Conservation (phyloP, 495 filamentous ascomycete species). For the Penicillium canescens region DNA sequence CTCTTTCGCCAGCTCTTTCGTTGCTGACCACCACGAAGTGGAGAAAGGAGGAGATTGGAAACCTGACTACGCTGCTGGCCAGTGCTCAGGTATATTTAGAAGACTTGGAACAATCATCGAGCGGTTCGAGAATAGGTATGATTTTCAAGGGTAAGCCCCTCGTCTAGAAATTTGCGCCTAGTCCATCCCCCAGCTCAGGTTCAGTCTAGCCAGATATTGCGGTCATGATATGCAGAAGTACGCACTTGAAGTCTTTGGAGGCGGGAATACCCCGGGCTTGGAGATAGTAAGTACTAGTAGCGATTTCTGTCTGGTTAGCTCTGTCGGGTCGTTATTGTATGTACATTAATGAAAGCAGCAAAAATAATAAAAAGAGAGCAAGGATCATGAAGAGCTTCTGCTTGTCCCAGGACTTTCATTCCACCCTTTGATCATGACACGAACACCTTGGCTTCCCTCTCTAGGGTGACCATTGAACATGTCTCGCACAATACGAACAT, state of each 20-base stretch:
- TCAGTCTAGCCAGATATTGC: neutral
- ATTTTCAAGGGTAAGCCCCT: neutral
- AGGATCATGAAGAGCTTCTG: too few species aligned
- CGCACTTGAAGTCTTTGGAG: too few species aligned
- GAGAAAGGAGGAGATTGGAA: constrained; percentile 4
- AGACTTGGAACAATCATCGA: neutral
- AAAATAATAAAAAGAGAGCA: too few species aligned
- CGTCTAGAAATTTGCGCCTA: neutral
- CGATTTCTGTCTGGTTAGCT: too few species aligned
- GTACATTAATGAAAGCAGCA: too few species aligned
- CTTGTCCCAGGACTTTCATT: neutral
- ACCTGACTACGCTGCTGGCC: neutral
- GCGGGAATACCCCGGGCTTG: too few species aligned
- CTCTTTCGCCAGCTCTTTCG: neutral
- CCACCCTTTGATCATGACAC: constrained; percentile 6
- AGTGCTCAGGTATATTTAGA: neutral
- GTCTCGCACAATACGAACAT: constrained; percentile 24
- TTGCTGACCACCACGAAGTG: neutral
- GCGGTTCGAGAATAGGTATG: neutral
- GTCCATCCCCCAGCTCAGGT: neutral
- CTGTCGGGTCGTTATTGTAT: too few species aligned
- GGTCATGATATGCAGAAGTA: too few species aligned
- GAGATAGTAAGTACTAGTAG: too few species aligned
- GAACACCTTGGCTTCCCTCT: constrained; percentile 12
- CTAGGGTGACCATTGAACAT: constrained; percentile 19